A percentile compares a stretch with the other conserved stretches of the same genome.
phyloP scores from a whole-genome alignment of 306 rosid genomes.

The Dalbergia oliveri region DNA sequence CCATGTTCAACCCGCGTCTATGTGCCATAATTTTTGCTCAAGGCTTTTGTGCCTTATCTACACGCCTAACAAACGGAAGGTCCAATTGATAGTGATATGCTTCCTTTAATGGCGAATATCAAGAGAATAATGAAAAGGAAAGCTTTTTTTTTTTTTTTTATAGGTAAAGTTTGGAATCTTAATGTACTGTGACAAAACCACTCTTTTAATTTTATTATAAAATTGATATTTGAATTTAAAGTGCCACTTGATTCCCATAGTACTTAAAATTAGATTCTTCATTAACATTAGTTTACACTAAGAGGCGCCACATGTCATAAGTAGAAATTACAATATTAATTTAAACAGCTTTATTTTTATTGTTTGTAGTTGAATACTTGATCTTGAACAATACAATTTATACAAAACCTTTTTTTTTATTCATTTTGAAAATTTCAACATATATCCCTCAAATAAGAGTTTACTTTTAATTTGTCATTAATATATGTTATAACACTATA shows the following conservation, averaged over 20 bases:
- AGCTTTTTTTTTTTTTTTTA: not conserved
- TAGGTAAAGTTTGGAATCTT: constrained; percentile 7
- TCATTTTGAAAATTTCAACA: not conserved
- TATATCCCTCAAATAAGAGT: not conserved
- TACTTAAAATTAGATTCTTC: not conserved
- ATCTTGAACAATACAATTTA: not conserved
- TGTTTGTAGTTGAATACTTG: not conserved
- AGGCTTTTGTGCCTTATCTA: constrained; percentile 18
- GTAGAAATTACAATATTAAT: not conserved
- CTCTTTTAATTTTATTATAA: not conserved
- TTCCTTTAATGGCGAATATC: not conserved
- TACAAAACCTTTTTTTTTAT: not conserved
- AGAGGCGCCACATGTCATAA: not conserved
- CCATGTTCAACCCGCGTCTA: constrained; percentile 20
- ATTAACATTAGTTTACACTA: not conserved
- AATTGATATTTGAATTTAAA: not conserved
- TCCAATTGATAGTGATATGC: constrained; percentile 17
- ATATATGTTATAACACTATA: not conserved
- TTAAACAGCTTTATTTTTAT: not conserved
- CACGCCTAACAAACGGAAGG: constrained; percentile 32
- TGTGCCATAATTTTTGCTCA: not conserved
- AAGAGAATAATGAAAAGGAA: not conserved
- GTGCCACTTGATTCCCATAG: not conserved
- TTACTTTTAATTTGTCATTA: too few species aligned
- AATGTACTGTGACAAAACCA: not conserved